Conservation (phyloP, 2,329 filamentous ascomycete species). For the Emergomyces orientalis region DNA sequence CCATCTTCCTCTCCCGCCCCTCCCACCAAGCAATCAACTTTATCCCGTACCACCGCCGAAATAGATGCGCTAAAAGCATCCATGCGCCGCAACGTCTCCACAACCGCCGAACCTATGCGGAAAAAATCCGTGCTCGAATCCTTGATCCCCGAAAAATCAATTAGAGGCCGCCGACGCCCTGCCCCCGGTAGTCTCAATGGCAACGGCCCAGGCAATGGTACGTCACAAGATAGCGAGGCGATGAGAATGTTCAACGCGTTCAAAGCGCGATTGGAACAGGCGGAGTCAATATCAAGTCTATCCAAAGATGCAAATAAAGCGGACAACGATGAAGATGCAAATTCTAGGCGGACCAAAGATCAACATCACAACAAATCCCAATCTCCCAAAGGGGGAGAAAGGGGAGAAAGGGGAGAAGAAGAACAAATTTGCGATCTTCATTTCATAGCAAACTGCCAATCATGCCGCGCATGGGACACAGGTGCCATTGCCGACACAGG, state of each 20-base stretch:
- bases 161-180: conserved; percentile 39
- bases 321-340: background rate
- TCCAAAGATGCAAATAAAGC: background rate
- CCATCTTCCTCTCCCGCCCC: conserved; percentile 23
- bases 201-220: conserved; percentile 41
- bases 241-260: conserved; percentile 70
- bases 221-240: conserved; percentile 51
- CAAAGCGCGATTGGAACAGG: conserved; percentile 59
- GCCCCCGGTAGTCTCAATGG: conserved; percentile 25
- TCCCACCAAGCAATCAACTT: conserved; percentile 25
- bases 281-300: conserved; percentile 14
- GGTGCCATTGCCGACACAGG: conserved; percentile 1
- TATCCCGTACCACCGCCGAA: conserved; percentile 37
- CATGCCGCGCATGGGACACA: conserved; percentile 75
- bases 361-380: background rate
- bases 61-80: conserved; percentile 39
- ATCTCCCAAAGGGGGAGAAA: background rate
- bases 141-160: conserved; percentile 41
- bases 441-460: conserved; percentile 92
- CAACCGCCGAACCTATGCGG: conserved; percentile 24
- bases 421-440: conserved; percentile 79
- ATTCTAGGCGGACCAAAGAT: background rate
- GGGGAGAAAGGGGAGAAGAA: conserved; percentile 44
- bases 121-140: conserved; percentile 41
- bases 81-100: conserved; percentile 34